Evolutionary conservation across 495 filamentous ascomycete species (phyloP), one percentile per base, ranked within the genome.

Genomic region (Xylaria grammica): DNA sequence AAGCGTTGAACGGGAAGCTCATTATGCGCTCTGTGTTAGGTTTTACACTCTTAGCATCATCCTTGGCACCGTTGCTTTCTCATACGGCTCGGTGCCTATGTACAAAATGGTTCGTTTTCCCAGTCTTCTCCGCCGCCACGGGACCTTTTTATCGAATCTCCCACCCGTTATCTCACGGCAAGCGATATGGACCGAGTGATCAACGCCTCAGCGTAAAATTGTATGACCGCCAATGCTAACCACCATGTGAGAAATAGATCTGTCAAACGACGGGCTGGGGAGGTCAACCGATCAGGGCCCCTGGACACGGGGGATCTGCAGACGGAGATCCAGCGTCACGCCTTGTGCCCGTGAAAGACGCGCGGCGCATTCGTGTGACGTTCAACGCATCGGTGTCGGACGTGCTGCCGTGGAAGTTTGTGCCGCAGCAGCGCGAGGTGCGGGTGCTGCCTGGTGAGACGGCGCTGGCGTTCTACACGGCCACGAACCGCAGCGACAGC

Each of bases 181-280:
- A 38, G 10, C n/a, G 34, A 58, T 19, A 4, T 4, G 5, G 4
- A 15, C 20, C 34, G 5, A 44, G 5, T 1, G 19, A 34, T 56
- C 4, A 7, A 4, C 22, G 3, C 9, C 4, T 9, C 1, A 22
- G 2, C 3, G 62, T 46, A 54, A 6, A 3, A 48, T 38, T 45
- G 22, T 22, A 36, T 29, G 20, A 64, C 22, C 10, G 24, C 30
- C 48, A 17, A 15, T 26, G 27, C 60, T 63, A 22, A 63, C 60
- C 3, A 3, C 36, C 22, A 4, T 55, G 10, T 27, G 30, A 26
- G n/a, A 17, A 40, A 58, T 66, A 97, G 90, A 97, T 99, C 71
- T 99, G 95, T 80, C 91, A 96, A 75, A 94, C 94, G 42, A 98
- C 92, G 2, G 95, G 95, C 69, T 99, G 90, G 89, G 92, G 92